Percentiles rank a stretch among this genome's conserved stretches.
Evolutionary conservation across 257 asterid species (phyloP).

Genomic region (Linderniella brevidens): DNA sequence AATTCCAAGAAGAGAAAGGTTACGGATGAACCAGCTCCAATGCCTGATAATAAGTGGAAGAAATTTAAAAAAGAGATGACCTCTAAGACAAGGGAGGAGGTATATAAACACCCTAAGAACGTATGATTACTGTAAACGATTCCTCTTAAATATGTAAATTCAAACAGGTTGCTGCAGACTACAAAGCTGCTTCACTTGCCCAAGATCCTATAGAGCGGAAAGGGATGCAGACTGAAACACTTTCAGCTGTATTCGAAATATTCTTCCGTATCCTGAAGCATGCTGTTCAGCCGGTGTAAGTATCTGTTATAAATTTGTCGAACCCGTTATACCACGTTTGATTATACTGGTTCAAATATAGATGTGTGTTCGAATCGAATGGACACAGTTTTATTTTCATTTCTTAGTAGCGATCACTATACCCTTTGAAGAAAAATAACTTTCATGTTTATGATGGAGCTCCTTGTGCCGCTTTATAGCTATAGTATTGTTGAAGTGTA

Average conservation of each 20-base stretch:
- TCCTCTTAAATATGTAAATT: conserved; percentile 11
- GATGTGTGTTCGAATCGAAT: too few relatives aligned
- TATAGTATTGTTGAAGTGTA: too few relatives aligned
- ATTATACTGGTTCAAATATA: too few relatives aligned
- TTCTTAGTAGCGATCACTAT: too few relatives aligned
- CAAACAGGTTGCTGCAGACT: conserved; percentile 71
- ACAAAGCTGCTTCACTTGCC: conserved; percentile 63
- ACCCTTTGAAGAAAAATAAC: too few relatives aligned
- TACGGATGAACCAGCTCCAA: conserved; percentile 37
- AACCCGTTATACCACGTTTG: too few relatives aligned
- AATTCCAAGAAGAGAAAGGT: conserved; percentile 50
- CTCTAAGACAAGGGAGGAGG: conserved; percentile 84
- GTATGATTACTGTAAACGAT: conserved; percentile 8
- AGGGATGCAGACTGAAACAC: conserved; percentile 71
- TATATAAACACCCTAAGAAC: conserved; percentile 11
- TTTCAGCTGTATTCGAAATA: conserved; percentile 62
- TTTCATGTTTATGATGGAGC: too few relatives aligned
- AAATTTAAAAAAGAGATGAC: conserved; percentile 40
- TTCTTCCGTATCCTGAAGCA: conserved; percentile 72
- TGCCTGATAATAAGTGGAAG: conserved; percentile 51
- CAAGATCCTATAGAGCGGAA: conserved; percentile 67
- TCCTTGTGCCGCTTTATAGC: too few relatives aligned
- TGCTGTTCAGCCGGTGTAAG: conserved; percentile 40
- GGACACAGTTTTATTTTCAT: too few relatives aligned
- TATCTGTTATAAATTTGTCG: not conserved